Evolutionary conservation across 495 filamentous ascomycete genomes (phyloP), one percentile per base, ranked within the genome.

Genomic region (Tuber melanosporum): DNA sequence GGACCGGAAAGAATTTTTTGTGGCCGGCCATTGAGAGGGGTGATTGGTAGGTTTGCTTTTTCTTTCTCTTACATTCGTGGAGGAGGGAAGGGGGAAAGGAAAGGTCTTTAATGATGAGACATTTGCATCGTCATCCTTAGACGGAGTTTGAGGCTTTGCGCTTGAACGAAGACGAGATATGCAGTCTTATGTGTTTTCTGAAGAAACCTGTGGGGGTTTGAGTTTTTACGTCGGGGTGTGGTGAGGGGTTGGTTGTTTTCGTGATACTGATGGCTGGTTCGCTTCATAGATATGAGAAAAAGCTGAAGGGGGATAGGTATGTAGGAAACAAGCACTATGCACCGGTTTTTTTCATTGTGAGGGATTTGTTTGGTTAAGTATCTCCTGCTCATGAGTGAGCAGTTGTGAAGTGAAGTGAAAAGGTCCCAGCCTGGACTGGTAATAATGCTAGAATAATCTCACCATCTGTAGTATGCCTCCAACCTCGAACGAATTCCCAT

Each of bases 101-200:
- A 36, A 22, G 52, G 26, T 36, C 43, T 72, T 71, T 46, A 32
- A 69, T 80, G 78, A 80, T 80, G 78, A 80, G 78, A 80, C 71
- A 71, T 73, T 49, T 72, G 78, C 78, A 80, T 57, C 73, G 78
- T 80, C 78, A 80, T 80, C 78, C 78, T 80, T 80, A 80, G 78
- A 80, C 78, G 71, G 78, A 80, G 78, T 70, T 17, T 22, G 74
- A 76, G 78, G 74, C 74, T 72, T 77, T 72, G 71, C 78, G 78
- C 73, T 80, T 71, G 66, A 73, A 70, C 49, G 43, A 80, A 71
- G 78, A 80, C 77, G 78, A 80, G 26, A 80, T 66, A 66, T 26
- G 26, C 57, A 36, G 26, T 66, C 5, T 66, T 17, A 62, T 66
- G 36, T 66, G 57, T 66, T 66, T 36, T 66, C 57, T 66, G 57